Evolutionary conservation across 306 rosid species (phyloP).

Genomic region (Acacia confusa): DNA sequence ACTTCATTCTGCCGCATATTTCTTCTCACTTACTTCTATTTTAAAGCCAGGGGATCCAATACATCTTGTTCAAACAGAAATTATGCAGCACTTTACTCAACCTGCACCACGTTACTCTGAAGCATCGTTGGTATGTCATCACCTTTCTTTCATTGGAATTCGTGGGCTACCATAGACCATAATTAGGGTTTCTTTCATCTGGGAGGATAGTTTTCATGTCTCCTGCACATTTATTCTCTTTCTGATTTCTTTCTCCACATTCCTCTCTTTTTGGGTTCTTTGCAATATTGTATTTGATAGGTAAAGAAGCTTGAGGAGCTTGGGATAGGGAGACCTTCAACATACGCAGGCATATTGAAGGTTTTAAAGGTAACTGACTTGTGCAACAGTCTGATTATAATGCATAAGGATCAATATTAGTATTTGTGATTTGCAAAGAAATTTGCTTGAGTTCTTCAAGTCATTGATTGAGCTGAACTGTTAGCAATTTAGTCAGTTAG

Average conservation of each 20-base stretch:
- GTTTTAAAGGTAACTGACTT: slow-evolving; percentile 71
- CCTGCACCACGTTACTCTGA: slow-evolving; percentile 89
- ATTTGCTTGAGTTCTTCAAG: not conserved
- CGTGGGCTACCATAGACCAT: slow-evolving; percentile 3
- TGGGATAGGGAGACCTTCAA: slow-evolving; percentile 98
- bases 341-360: slow-evolving; percentile 83
- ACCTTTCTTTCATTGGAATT: slow-evolving; percentile 16
- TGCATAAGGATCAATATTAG: not conserved
- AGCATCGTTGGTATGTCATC: slow-evolving; percentile 72
- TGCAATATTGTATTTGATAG: slow-evolving; percentile 45
- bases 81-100: slow-evolving; percentile 76
- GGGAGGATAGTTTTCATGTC: slow-evolving; percentile 9
- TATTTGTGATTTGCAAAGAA: slow-evolving; percentile 6
- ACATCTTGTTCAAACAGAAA: slow-evolving; percentile 51
- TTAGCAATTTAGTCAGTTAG: slow-evolving; percentile 9
- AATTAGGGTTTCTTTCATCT: slow-evolving; percentile 4
- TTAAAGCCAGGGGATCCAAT: slow-evolving; percentile 68
- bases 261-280: not conserved
- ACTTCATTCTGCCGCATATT: not conserved
- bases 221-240: slow-evolving; percentile 22
- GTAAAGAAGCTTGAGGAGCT: slow-evolving; percentile 97
- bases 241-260: not conserved
- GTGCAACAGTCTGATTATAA: slow-evolving; percentile 25
- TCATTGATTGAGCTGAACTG: not conserved
- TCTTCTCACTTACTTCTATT: slow-evolving; percentile 37